Conservation (phyloP, 176 grass and related monocot species). For the Hordeum vulgare region MorexV3_pseudomolecules_assembly NC_058520.1:486006086-486006585, state of each 20-base stretch:
- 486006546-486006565: constrained; percentile 95
- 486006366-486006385: constrained; percentile 57
- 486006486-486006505: constrained; percentile 93
- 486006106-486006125: constrained; percentile 75
- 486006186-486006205: constrained; percentile 85
- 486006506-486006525: constrained; percentile 96
- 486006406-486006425: constrained; percentile 97
- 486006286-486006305: constrained; percentile 99
- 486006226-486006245: constrained; percentile 76
- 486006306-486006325: constrained; percentile 77
- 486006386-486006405: constrained; percentile 84
- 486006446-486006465: constrained; percentile 97
- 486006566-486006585: constrained; percentile 87
- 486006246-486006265: constrained; percentile 95
- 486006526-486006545: constrained; percentile 99
- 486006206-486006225: constrained; percentile 72
- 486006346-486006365: constrained; percentile 63
- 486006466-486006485: constrained; percentile 96
- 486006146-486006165: constrained; percentile 69
- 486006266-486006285: constrained; percentile 92
- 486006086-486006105: constrained; percentile 63
- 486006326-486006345: constrained; percentile 69
- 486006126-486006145: constrained; percentile 55
- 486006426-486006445: constrained; percentile 91
- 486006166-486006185: constrained; percentile 74